Conservation (phyloP, 163 green algal genomes). For the Trebouxiophyceae sp. region DNA sequence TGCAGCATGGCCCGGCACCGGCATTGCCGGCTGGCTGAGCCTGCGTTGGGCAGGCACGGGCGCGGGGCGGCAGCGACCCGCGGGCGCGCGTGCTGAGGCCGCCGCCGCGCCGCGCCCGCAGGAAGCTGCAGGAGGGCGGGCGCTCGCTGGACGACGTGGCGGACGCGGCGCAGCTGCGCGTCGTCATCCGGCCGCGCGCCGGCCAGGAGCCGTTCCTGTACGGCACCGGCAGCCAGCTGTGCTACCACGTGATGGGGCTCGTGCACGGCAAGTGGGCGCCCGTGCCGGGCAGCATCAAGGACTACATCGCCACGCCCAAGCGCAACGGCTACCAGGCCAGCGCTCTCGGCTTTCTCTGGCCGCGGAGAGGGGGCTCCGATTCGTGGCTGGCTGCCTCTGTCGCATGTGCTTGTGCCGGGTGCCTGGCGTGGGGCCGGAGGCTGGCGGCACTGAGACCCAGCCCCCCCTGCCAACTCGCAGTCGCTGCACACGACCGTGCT, state of each 20-base stretch:
- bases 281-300: slow-evolving; percentile 65
- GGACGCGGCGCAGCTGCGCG: slow-evolving; percentile 62
- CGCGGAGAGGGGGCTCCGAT: no score
- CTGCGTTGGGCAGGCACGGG: no score
- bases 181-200: slow-evolving; percentile 24
- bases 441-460: no score
- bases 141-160: slow-evolving; percentile 30
- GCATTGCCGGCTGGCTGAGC: no score
- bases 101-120: no score
- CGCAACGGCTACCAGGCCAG: slow-evolving; percentile 63
- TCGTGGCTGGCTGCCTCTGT: no score
- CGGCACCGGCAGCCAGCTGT: slow-evolving; percentile 33
- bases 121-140: slow-evolving; percentile 36
- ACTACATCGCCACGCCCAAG: slow-evolving; percentile 84
- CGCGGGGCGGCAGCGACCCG: no score
- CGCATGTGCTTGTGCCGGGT: no score
- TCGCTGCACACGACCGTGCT: slow-evolving; percentile 27
- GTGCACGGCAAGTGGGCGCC: slow-evolving; percentile 76
- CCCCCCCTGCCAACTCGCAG: slow-evolving; percentile 2
- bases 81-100: no score
- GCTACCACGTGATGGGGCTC: slow-evolving; percentile 82
- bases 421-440: no score
- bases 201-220: slow-evolving; percentile 11
- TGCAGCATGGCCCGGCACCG: no score
- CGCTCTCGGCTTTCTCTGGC: no score